These are phyloP conservation scores for Boletus edulis DNA, from an alignment of 768 basidiomycete species.

Conservation along the genomic window DNA sequence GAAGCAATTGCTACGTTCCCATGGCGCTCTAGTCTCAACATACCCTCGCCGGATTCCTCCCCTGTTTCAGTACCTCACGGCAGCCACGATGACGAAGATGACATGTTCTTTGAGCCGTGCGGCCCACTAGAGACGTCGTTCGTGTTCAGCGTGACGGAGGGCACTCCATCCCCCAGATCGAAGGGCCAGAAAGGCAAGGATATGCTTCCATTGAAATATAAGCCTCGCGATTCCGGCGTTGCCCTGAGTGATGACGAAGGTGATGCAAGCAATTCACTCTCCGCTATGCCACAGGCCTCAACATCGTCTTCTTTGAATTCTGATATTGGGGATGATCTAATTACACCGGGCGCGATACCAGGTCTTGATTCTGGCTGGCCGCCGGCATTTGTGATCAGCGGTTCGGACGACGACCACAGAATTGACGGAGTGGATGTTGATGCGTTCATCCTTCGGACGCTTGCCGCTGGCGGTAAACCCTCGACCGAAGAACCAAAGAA, in stretches of 20 bases:
- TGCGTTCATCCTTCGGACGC: conserved; percentile 68
- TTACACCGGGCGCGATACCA: conserved; percentile 64
- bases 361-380: conserved; percentile 64
- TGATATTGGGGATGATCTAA: conserved; percentile 58
- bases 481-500: conserved; percentile 48
- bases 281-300: conserved; percentile 54
- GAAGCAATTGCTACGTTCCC: conserved; percentile 29
- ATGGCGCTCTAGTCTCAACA: conserved; percentile 37
- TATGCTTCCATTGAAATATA: conserved; percentile 63
- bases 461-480: conserved; percentile 56
- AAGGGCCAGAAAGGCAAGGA: conserved; percentile 24
- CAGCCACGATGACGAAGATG: conserved; percentile 47
- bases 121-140: conserved; percentile 52
- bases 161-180: conserved; percentile 55
- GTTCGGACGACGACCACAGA: conserved; percentile 38
- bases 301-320: conserved; percentile 63
- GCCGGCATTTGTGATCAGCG: conserved; percentile 36
- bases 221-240: conserved; percentile 66
- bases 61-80: conserved; percentile 34
- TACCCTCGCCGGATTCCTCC: conserved; percentile 53
- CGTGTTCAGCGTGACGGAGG: conserved; percentile 50
- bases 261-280: conserved; percentile 19
- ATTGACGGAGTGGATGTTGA: conserved; percentile 49
- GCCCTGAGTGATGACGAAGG: conserved; percentile 61
- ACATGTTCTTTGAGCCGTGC: conserved; percentile 51